A percentile compares a stretch with the other conserved stretches of the same genome.
Conservation (phyloP, 768 basidiomycete genomes). For the Infundibulicybe gibba region DNA sequence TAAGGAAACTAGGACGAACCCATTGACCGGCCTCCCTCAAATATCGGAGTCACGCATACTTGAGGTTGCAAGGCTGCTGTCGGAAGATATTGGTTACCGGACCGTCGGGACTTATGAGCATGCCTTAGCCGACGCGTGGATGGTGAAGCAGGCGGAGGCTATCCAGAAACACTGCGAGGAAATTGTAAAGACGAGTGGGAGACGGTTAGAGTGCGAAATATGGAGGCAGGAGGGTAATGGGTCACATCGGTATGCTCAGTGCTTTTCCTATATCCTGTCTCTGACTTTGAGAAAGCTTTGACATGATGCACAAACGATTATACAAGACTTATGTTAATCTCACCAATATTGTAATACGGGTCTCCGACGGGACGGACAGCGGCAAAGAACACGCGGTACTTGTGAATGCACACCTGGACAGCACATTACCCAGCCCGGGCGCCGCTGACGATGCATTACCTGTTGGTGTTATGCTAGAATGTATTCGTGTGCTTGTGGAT, state of each 20-base stretch:
- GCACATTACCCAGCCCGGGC: constrained; percentile 84
- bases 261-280: background rate
- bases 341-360: constrained; percentile 84
- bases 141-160: constrained; percentile 61
- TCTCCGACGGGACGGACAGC: constrained; percentile 70
- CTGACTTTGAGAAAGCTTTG: constrained; percentile 54
- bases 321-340: constrained; percentile 87
- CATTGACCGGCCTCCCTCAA: constrained; percentile 57
- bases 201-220: constrained; percentile 85
- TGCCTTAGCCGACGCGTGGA: constrained; percentile 80
- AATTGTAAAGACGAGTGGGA: constrained; percentile 35
- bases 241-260: constrained; percentile 66
- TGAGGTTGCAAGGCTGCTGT: constrained; percentile 58
- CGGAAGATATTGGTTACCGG: constrained; percentile 86
- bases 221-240: constrained; percentile 90
- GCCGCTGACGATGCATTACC: constrained; percentile 87
- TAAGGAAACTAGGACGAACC: constrained; percentile 33
- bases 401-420: constrained; percentile 88
- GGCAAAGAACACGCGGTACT: constrained; percentile 83
- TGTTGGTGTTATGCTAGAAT: constrained; percentile 91
- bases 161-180: constrained; percentile 62
- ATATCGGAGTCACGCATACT: constrained; percentile 72
- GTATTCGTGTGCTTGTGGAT: constrained; percentile 70
- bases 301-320: constrained; percentile 83
- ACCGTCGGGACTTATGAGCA: constrained; percentile 92